Evolutionary conservation across 169 alveolate genomes (phyloP).

Genomic region (Besnoitia besnoiti): DNA sequence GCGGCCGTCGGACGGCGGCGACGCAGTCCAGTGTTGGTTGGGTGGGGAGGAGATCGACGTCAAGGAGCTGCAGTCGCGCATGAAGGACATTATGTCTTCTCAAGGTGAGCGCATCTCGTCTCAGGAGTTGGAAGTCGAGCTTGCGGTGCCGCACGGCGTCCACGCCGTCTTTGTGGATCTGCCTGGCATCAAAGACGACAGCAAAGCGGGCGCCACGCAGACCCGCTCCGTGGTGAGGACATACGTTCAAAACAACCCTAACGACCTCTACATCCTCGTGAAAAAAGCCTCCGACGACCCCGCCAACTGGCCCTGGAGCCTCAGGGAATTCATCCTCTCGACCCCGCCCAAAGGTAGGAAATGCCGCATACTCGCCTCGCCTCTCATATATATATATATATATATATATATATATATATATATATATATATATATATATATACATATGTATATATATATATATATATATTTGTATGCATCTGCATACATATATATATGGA

Average conservation of each 20-base stretch:
- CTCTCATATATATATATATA: too few relatives aligned
- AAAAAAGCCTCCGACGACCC: conserved; percentile 90
- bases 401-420: neutral
- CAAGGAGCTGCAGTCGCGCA: conserved; percentile 82
- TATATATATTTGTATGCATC: too few relatives aligned
- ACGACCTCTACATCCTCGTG: conserved; percentile 86
- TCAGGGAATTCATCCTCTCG: conserved; percentile 83
- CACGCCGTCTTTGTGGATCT: conserved; percentile 90
- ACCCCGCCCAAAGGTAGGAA: conserved; percentile 77
- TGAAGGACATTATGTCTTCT: conserved; percentile 81
- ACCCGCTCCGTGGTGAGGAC: conserved; percentile 86
- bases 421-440: neutral
- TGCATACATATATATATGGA: too few relatives aligned
- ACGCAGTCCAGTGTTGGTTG: conserved; percentile 70
- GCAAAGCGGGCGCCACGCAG: conserved; percentile 87
- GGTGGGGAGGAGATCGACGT: conserved; percentile 76
- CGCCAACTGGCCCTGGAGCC: conserved; percentile 90
- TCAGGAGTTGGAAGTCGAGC: conserved; percentile 86
- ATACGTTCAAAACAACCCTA: conserved; percentile 88
- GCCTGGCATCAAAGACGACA: conserved; percentile 91
- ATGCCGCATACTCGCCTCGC: too few relatives aligned
- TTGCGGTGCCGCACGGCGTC: conserved; percentile 85
- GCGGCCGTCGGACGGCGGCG: conserved; percentile 78
- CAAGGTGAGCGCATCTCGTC: conserved; percentile 79
- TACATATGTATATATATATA: neutral